Conservation (phyloP, 805 yeast species). For the Kurtzmaniella cleridarum region DNA sequence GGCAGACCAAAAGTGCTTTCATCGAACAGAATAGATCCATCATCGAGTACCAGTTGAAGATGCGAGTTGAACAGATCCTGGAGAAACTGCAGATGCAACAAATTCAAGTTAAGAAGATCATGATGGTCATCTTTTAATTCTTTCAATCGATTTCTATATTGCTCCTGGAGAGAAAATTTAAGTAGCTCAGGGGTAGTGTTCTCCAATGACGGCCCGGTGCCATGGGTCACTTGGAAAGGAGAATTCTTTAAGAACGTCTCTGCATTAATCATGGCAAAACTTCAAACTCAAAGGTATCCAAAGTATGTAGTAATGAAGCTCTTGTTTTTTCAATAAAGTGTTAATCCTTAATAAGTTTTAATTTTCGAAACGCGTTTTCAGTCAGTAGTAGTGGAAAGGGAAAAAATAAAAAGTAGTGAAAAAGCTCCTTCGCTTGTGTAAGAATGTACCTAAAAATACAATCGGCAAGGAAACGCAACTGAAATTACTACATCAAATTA, state of each 20-base stretch:
- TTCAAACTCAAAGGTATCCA: too few relatives aligned
- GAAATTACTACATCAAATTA: too few relatives aligned
- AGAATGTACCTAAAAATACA: background rate
- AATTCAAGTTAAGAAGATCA: conserved; percentile 9
- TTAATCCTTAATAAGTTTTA: too few relatives aligned
- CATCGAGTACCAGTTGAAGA: conserved; percentile 26
- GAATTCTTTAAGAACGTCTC: conserved; percentile 31
- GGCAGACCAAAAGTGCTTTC: conserved; percentile 1
- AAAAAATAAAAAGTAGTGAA: background rate
- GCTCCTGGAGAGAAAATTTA: conserved; percentile 40
- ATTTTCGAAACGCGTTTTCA: background rate
- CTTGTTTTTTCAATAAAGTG: too few relatives aligned
- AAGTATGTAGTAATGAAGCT: too few relatives aligned
- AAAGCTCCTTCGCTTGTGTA: background rate
- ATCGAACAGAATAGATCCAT: conserved; percentile 13
- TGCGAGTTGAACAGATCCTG: conserved; percentile 29
- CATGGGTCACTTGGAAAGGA: conserved; percentile 29
- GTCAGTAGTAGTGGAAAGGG: background rate
- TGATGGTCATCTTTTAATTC: conserved; percentile 11
- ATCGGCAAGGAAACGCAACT: background rate
- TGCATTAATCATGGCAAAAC: conserved; percentile 27
- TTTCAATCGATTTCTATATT: conserved; percentile 20
- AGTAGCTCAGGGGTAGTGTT: conserved; percentile 40
- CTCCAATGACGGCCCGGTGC: conserved; percentile 23
- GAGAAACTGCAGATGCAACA: conserved; percentile 18